Conservation (phyloP, 495 filamentous ascomycete genomes). For the Tuber umbilicatum region DNA sequence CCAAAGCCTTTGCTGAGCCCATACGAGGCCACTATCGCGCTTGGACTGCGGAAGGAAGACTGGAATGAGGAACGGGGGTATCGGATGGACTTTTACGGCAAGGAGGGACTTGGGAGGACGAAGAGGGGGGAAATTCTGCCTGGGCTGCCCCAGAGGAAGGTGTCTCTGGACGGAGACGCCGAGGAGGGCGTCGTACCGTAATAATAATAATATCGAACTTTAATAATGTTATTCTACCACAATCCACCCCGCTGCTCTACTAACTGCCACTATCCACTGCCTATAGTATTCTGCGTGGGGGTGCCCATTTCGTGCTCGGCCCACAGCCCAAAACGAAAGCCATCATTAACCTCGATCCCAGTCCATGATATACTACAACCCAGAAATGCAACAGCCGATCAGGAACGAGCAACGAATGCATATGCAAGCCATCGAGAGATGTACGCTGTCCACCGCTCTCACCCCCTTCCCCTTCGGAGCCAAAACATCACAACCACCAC, state of each 20-base stretch:
- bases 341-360: background rate
- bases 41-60: slow-evolving; percentile 61
- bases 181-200: background rate
- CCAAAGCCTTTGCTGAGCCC: slow-evolving; percentile 79
- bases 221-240: background rate
- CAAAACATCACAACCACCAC: background rate
- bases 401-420: background rate
- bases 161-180: background rate
- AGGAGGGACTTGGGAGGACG: slow-evolving; percentile 80
- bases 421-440: background rate
- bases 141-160: slow-evolving; percentile 8
- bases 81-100: slow-evolving; percentile 97
- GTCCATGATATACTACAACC: background rate
- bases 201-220: background rate
- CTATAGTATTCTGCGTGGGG: background rate
- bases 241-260: background rate
- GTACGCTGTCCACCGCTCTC: background rate
- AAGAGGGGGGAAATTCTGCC: slow-evolving; percentile 47
- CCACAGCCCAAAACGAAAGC: background rate
- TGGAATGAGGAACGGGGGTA: slow-evolving; percentile 69
- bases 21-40: slow-evolving; percentile 85
- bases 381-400: background rate
- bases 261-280: background rate
- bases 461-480: background rate
- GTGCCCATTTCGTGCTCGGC: background rate